phyloP scores from a whole-genome alignment of 116 monocot species.

The Papilionanthe hybrid region DNA sequence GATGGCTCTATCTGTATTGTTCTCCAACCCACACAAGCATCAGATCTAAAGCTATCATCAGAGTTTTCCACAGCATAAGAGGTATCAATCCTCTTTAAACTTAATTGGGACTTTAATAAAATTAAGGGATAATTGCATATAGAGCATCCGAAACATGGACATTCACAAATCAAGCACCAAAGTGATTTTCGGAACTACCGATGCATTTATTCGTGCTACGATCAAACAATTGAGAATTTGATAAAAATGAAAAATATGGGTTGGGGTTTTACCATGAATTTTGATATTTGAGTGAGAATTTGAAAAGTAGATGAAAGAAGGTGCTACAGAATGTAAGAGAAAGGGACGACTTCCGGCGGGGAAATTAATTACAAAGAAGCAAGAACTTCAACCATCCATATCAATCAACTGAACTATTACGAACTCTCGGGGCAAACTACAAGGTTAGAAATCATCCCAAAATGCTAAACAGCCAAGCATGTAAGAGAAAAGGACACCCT shows the following conservation, averaged over 20 bases:
- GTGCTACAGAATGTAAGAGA: too few relatives aligned
- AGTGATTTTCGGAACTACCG: too few relatives aligned
- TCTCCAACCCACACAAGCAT: neutral
- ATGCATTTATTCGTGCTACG: too few relatives aligned
- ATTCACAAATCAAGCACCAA: too few relatives aligned
- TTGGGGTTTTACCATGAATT: too few relatives aligned
- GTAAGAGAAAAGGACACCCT: neutral
- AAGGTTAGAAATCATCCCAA: neutral
- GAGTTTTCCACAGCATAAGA: neutral
- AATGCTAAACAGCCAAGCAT: neutral
- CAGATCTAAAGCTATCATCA: neutral
- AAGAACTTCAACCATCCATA: neutral
- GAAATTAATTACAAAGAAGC: neutral
- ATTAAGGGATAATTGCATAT: too few relatives aligned
- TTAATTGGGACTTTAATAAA: neutral
- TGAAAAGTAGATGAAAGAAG: too few relatives aligned
- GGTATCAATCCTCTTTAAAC: neutral
- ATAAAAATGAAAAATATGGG: too few relatives aligned
- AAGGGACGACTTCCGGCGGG: too few relatives aligned
- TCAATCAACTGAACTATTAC: neutral
- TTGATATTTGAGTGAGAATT: too few relatives aligned
- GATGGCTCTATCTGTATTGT: neutral
- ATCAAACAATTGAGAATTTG: too few relatives aligned
- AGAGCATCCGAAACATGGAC: too few relatives aligned
- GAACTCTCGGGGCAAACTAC: neutral